Conservation (phyloP, 192 early-diverging fungal genomes). For the Coemansia sp. region DNA sequence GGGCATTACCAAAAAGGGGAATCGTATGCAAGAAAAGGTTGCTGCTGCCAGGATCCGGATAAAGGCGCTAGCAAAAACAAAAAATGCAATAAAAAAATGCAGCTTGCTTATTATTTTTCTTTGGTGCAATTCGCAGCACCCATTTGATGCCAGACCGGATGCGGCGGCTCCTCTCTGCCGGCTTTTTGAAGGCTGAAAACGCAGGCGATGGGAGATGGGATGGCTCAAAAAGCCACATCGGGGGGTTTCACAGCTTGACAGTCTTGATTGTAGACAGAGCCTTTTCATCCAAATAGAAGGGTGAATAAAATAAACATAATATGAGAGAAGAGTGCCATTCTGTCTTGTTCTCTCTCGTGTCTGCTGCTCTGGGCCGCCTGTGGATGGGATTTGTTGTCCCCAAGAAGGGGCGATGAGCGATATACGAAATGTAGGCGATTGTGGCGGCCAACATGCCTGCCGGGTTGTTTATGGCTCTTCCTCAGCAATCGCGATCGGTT, state of each 20-base stretch:
- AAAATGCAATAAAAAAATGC: not conserved
- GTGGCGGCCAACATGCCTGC: not conserved
- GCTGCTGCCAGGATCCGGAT: not conserved
- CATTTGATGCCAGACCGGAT: no score
- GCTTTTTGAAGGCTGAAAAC: no score
- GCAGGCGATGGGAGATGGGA: not conserved
- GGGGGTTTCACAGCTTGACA: no score
- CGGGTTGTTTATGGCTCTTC: not conserved
- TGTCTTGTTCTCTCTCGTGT: not conserved
- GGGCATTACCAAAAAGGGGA: not conserved
- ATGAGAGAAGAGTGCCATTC: not conserved
- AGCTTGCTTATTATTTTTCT: not conserved
- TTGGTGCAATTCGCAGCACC: no score
- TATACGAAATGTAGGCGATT: no score
- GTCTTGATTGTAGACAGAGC: not conserved
- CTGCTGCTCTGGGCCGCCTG: no score
- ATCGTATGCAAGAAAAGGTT: not conserved
- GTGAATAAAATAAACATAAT: no score
- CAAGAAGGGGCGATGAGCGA: no score
- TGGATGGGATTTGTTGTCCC: no score
- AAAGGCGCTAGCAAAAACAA: not conserved
- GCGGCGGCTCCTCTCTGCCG: no score
- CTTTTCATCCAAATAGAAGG: no score
- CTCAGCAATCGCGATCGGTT: not conserved
- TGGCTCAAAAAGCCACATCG: not conserved